phyloP scores from a whole-genome alignment of 345 rosid genomes.

The Gossypioides kirkii region DNA sequence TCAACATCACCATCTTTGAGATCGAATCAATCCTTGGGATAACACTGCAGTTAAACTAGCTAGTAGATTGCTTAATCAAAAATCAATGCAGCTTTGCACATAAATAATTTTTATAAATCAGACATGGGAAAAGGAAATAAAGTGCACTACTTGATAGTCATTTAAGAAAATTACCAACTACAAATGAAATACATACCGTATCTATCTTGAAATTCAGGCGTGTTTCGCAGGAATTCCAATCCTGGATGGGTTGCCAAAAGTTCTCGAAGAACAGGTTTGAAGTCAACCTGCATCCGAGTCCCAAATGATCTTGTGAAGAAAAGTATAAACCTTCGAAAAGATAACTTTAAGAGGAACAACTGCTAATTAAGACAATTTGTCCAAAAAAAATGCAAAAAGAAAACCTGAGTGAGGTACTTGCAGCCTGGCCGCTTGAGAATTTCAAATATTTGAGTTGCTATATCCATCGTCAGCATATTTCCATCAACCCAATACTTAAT shows the following conservation, averaged over 20 bases:
- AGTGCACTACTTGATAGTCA: not conserved
- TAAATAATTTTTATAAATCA: not conserved
- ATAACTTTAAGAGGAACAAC: not conserved
- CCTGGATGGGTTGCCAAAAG: constrained; percentile 82
- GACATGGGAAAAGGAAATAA: not conserved
- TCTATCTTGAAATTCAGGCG: constrained; percentile 90
- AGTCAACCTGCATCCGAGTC: constrained; percentile 61
- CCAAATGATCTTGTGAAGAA: not conserved
- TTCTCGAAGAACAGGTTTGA: constrained; percentile 76
- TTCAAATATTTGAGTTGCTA: constrained; percentile 53
- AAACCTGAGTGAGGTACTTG: constrained; percentile 76
- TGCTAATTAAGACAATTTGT: not conserved
- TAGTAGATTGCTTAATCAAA: not conserved
- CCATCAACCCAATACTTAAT: constrained; percentile 67
- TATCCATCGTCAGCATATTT: constrained; percentile 67
- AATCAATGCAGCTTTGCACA: not conserved
- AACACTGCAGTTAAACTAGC: not conserved
- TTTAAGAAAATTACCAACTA: not conserved
- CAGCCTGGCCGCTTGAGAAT: constrained; percentile 66
- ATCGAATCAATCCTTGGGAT: not conserved
- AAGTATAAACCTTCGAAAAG: not conserved
- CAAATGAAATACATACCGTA: constrained; percentile 43
- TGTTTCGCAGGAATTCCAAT: constrained; percentile 64
- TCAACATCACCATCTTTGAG: not conserved
- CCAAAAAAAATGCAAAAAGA: not conserved